Conservation (phyloP, 345 rosid genomes). For the Moricandia moricandioides region DNA sequence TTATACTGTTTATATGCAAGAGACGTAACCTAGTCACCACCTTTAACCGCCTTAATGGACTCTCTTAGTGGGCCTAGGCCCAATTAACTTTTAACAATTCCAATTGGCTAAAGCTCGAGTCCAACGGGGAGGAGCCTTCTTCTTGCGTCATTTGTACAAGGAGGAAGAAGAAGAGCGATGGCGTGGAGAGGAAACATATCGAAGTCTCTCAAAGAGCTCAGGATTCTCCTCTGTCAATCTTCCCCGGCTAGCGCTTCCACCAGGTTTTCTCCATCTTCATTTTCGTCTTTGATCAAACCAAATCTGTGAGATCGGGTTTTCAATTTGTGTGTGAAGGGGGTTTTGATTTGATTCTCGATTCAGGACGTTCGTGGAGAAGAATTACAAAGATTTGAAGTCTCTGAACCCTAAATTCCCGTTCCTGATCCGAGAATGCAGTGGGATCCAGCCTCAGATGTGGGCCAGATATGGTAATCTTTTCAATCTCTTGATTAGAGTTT, state of each 20-base stretch:
- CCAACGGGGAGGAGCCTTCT: too few species aligned
- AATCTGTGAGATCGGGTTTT: conserved; percentile 7
- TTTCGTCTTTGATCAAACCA: neutral
- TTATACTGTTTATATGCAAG: neutral
- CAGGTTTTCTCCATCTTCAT: conserved; percentile 40
- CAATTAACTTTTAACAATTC: neutral
- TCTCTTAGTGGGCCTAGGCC: neutral
- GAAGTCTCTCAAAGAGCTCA: neutral
- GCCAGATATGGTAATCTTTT: conserved; percentile 74
- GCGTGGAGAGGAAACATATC: neutral
- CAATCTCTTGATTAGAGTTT: neutral
- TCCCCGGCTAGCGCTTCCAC: neutral
- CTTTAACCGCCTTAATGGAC: neutral
- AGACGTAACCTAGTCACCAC: neutral
- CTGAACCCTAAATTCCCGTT: conserved; percentile 86
- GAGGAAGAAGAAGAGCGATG: neutral
- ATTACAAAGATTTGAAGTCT: conserved; percentile 82
- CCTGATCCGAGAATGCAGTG: conserved; percentile 78
- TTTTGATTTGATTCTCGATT: neutral
- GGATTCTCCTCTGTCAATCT: neutral
- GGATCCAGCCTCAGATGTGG: conserved; percentile 90
- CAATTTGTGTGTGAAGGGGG: neutral
- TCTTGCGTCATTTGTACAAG: too few species aligned
- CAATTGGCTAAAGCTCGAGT: too few species aligned
- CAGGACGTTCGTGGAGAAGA: conserved; percentile 78